Conservation (phyloP, 2,329 filamentous ascomycete species). For the Exserohilum rostratum region DNA sequence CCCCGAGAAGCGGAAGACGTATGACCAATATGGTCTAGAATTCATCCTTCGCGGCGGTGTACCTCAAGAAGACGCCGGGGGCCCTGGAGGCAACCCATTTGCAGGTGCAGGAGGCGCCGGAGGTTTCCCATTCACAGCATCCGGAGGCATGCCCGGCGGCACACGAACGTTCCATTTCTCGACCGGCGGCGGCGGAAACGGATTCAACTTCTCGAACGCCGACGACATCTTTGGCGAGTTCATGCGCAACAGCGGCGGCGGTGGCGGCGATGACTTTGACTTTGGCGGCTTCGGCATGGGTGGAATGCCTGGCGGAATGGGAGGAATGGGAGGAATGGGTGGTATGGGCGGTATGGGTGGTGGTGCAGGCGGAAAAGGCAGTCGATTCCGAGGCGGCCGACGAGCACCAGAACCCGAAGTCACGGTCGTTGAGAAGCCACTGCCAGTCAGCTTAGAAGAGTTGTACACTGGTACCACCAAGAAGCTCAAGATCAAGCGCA, state of each 20-base stretch:
- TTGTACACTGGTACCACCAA: conserved; percentile 86
- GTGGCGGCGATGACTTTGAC: conserved; percentile 61
- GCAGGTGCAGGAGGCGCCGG: conserved; percentile 47
- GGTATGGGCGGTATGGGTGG: conserved; percentile 52
- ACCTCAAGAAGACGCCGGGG: conserved; percentile 59
- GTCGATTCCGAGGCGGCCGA: conserved; percentile 48
- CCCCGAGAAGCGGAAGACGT: conserved; percentile 93
- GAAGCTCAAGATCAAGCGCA: conserved; percentile 98
- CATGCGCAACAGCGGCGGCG: conserved; percentile 63
- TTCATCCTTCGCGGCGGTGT: conserved; percentile 83
- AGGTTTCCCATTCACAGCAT: conserved; percentile 60
- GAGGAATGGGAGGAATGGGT: conserved; percentile 43
- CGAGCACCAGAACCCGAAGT: conserved; percentile 76
- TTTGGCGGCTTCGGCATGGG: conserved; percentile 50
- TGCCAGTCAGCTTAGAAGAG: conserved; percentile 85
- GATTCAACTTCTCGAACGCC: conserved; percentile 84
- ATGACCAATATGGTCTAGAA: conserved; percentile 93
- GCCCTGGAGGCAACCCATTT: conserved; percentile 53
- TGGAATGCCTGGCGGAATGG: conserved; percentile 40
- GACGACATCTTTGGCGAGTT: conserved; percentile 88
- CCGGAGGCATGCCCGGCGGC: conserved; percentile 63
- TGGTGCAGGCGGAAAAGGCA: conserved; percentile 50
- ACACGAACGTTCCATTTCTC: conserved; percentile 69
- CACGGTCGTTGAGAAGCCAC: conserved; percentile 83
- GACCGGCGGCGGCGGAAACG: conserved; percentile 61